These are phyloP conservation scores for Chondrostereum purpureum DNA, from an alignment of 1,284 basidiomycete genomes.

Conservation along the genomic window DNA sequence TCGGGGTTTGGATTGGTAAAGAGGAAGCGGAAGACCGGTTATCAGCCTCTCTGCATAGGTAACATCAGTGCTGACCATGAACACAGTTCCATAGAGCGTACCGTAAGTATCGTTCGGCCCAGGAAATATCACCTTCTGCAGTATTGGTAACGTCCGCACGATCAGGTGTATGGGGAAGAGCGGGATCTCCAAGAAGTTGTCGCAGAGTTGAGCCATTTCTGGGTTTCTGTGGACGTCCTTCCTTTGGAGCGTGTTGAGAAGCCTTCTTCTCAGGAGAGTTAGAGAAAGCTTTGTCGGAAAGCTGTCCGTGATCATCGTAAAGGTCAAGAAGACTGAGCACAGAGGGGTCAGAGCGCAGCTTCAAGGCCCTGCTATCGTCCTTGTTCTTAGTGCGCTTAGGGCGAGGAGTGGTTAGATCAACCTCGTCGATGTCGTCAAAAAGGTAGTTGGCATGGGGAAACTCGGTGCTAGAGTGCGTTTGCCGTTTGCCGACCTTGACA, in stretches of 20 bases:
- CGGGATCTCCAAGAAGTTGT: conserved; percentile 55
- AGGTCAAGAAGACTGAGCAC: conserved; percentile 64
- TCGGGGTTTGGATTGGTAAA: conserved; percentile 38
- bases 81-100: conserved; percentile 25
- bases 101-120: conserved; percentile 71
- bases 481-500: conserved; percentile 60
- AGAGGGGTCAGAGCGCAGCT: conserved; percentile 67
- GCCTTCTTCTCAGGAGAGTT: conserved; percentile 43
- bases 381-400: conserved; percentile 27
- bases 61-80: not conserved
- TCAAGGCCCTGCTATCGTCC: conserved; percentile 46
- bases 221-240: conserved; percentile 44
- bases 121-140: conserved; percentile 66
- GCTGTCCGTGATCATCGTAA: conserved; percentile 64
- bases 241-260: conserved; percentile 28
- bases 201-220: conserved; percentile 66
- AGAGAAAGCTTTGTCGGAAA: conserved; percentile 56
- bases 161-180: conserved; percentile 19
- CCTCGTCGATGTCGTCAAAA: conserved; percentile 23
- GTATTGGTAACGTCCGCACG: conserved; percentile 26
- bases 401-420: conserved; percentile 11
- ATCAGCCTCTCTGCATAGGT: conserved; percentile 36
- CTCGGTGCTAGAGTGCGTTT: conserved; percentile 53
- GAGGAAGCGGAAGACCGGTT: conserved; percentile 41
- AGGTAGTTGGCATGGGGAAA: conserved; percentile 55